These are phyloP conservation scores for Blastocladiella emersonii DNA, from an alignment of 371 early-diverging fungal species.

Conservation along the genomic window DNA sequence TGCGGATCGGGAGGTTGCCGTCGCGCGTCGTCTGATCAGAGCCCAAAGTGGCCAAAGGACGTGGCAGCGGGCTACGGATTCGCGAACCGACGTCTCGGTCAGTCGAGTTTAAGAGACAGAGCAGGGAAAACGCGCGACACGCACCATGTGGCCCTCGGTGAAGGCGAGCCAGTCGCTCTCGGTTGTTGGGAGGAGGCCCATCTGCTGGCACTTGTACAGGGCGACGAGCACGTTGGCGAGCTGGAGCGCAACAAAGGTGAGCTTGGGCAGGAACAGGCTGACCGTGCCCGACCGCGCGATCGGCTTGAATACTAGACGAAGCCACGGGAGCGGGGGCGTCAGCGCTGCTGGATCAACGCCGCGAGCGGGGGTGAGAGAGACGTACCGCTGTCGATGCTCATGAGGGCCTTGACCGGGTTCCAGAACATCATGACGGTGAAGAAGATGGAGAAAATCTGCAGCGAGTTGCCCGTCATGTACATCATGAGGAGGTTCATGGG, in stretches of 20 bases:
- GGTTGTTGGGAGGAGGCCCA: slow-evolving; percentile 91
- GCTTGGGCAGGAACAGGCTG: slow-evolving; percentile 55
- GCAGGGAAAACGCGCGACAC: not conserved
- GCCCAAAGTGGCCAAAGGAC: no score
- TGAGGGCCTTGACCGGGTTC: slow-evolving; percentile 65
- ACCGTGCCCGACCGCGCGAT: slow-evolving; percentile 38
- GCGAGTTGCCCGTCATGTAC: slow-evolving; percentile 90
- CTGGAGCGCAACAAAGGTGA: slow-evolving; percentile 64
- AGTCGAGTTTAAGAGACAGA: no score
- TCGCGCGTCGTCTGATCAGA: no score
- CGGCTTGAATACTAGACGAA: slow-evolving; percentile 42
- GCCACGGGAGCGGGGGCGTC: not conserved
- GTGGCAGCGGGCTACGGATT: no score
- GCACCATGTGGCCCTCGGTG: not conserved
- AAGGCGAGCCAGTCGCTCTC: slow-evolving; percentile 88
- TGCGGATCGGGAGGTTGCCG: no score
- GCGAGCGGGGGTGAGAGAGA: slow-evolving; percentile 16
- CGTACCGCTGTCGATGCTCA: slow-evolving; percentile 46
- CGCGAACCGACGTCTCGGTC: no score
- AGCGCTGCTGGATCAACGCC: slow-evolving; percentile 17
- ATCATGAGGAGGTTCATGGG: slow-evolving; percentile 97
- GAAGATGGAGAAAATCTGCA: slow-evolving; percentile 90
- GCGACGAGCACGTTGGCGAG: slow-evolving; percentile 66
- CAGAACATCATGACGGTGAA: slow-evolving; percentile 90
- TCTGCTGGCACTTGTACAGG: slow-evolving; percentile 73